These are phyloP conservation scores for Gliomastix tumulicola DNA, from an alignment of 2,329 filamentous ascomycete genomes.

Conservation along the genomic window DNA sequence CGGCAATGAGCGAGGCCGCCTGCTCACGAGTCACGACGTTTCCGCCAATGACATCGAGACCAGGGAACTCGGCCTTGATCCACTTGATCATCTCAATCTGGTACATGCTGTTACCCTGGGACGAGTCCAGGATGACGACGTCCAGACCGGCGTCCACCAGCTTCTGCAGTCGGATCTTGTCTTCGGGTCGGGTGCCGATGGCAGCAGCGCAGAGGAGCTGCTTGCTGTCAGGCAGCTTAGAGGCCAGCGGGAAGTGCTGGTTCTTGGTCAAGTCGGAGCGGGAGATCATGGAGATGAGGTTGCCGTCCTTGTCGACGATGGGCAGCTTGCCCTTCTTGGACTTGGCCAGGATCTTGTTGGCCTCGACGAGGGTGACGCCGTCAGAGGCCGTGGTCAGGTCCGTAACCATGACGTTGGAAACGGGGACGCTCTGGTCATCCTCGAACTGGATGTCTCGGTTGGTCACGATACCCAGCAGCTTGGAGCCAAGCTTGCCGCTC, in stretches of 20 bases:
- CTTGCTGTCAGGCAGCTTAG: conserved; percentile 94
- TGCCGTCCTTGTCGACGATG: conserved; percentile 76
- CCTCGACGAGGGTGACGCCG: conserved; percentile 78
- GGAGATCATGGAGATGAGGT: conserved; percentile 86
- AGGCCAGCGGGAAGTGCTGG: conserved; percentile 90
- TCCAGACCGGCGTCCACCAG: conserved; percentile 93
- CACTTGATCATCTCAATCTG: conserved; percentile 98
- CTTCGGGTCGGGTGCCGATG: conserved; percentile 90
- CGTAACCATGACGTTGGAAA: conserved; percentile 90
- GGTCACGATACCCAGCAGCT: conserved; percentile 94
- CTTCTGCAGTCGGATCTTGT: conserved; percentile 78
- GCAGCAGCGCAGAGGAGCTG: conserved; percentile 93
- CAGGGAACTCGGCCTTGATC: conserved; percentile 80
- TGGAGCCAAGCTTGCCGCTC: conserved; percentile 85
- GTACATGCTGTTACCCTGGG: conserved; percentile 97
- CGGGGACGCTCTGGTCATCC: conserved; percentile 61
- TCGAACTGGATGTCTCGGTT: conserved; percentile 98
- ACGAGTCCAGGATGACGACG: conserved; percentile 91
- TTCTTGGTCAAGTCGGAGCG: conserved; percentile 98
- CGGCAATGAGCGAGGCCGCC: conserved; percentile 84
- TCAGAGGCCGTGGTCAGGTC: conserved; percentile 82
- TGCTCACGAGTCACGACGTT: conserved; percentile 98
- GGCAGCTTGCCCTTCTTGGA: conserved; percentile 99
- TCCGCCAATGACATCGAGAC: conserved; percentile 90
- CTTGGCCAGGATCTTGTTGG: conserved; percentile 85